A percentile compares a stretch with the other conserved stretches of the same genome.
These are phyloP conservation scores for Guillardia theta DNA, from an alignment of 78 protist species.

Conservation along the genomic window DNA sequence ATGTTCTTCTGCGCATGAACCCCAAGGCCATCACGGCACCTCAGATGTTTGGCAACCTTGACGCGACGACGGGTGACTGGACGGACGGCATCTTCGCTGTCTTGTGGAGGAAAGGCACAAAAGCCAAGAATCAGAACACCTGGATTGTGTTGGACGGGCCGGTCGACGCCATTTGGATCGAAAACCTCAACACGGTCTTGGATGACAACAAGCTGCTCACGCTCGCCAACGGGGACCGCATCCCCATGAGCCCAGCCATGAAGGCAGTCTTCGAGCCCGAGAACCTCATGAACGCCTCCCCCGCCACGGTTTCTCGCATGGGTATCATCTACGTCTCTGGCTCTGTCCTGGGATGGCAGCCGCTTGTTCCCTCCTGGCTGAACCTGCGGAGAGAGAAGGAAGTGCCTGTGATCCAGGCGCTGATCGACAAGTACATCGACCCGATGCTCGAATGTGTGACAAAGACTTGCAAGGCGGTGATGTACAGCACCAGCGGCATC, in stretches of 20 bases:
- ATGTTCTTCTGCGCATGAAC: slow-evolving; percentile 77
- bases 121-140: slow-evolving; percentile 33
- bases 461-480: not conserved
- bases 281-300: slow-evolving; percentile 87
- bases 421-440: slow-evolving; percentile 45
- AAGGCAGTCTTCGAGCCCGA: slow-evolving; percentile 81
- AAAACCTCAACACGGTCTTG: slow-evolving; percentile 87
- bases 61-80: slow-evolving; percentile 81
- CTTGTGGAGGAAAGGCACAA: slow-evolving; percentile 69
- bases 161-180: slow-evolving; percentile 90
- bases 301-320: slow-evolving; percentile 93
- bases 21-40: slow-evolving; percentile 85
- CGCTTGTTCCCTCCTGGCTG: slow-evolving; percentile 39
- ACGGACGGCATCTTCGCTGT: slow-evolving; percentile 82
- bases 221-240: slow-evolving; percentile 87
- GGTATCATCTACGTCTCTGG: slow-evolving; percentile 82
- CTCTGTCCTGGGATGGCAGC: slow-evolving; percentile 53
- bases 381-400: slow-evolving; percentile 20
- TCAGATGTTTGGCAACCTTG: slow-evolving; percentile 83
- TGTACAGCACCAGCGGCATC: not conserved
- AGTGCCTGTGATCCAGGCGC: not conserved
- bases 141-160: slow-evolving; percentile 91
- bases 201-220: slow-evolving; percentile 89
- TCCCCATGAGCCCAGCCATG: slow-evolving; percentile 73
- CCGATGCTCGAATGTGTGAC: not conserved